Evolutionary conservation across 768 basidiomycete species (phyloP).

Genomic region (Lentinula boryana): DNA sequence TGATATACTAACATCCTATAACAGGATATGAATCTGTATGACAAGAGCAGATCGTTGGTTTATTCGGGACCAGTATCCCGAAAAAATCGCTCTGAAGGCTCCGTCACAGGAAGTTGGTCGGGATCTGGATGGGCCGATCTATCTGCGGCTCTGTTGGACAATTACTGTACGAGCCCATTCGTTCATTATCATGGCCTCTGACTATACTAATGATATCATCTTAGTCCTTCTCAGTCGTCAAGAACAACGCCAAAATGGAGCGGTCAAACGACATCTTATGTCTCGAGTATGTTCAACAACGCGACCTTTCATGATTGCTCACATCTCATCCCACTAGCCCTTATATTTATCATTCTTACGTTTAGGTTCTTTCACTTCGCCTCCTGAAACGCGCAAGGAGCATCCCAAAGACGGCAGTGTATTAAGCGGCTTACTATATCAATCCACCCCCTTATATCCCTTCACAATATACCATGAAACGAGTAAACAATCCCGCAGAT

Average conservation of each 20-base stretch:
- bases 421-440: constrained; percentile 48
- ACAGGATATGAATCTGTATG: constrained; percentile 80
- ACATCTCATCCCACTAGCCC: constrained; percentile 40
- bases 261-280: constrained; percentile 45
- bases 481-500: constrained; percentile 48
- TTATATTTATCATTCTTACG: constrained; percentile 76
- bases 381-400: constrained; percentile 61
- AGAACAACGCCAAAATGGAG: constrained; percentile 44
- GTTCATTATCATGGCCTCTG: neutral
- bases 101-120: constrained; percentile 42
- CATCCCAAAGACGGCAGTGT: constrained; percentile 51
- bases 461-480: constrained; percentile 74
- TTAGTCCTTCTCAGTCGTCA: constrained; percentile 65
- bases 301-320: neutral
- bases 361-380: constrained; percentile 55
- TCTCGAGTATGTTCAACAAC: constrained; percentile 50
- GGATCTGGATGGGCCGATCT: constrained; percentile 72
- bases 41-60: constrained; percentile 68
- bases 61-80: constrained; percentile 62
- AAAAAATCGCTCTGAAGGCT: constrained; percentile 47
- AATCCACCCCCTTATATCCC: constrained; percentile 57
- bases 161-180: constrained; percentile 50
- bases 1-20: neutral
- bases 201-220: neutral
- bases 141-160: constrained; percentile 64